A percentile compares a stretch with the other conserved stretches of the same genome.
Conservation (phyloP, 2,329 filamentous ascomycete genomes). For the Monosporascus sp. region DNA sequence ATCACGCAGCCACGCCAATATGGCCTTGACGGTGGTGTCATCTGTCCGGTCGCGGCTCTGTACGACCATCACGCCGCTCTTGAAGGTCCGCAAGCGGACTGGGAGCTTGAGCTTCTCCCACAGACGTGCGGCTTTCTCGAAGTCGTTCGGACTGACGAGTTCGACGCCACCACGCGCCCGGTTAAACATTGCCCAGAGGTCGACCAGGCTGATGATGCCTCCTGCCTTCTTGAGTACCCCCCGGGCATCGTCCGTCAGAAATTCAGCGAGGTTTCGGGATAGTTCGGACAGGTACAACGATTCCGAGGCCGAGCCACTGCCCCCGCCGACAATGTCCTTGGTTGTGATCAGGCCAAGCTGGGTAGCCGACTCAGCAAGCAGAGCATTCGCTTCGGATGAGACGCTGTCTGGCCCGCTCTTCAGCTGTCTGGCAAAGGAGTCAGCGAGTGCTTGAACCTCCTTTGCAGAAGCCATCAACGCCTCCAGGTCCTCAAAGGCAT, state of each 20-base stretch:
- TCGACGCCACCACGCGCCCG: slow-evolving; percentile 88
- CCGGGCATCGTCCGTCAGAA: slow-evolving; percentile 76
- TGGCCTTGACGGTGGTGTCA: slow-evolving; percentile 74
- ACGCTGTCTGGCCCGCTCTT: slow-evolving; percentile 50
- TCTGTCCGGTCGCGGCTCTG: slow-evolving; percentile 85
- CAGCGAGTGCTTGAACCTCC: slow-evolving; percentile 88
- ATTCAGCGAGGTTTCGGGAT: slow-evolving; percentile 79
- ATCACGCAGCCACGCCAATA: slow-evolving; percentile 73
- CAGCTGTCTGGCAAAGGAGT: slow-evolving; percentile 71
- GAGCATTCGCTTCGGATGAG: slow-evolving; percentile 63
- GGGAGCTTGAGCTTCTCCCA: slow-evolving; percentile 88
- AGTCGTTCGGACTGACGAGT: slow-evolving; percentile 84
- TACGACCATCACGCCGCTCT: slow-evolving; percentile 89
- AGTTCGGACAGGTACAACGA: slow-evolving; percentile 86
- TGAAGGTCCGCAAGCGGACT: slow-evolving; percentile 81
- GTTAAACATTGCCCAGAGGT: slow-evolving; percentile 94
- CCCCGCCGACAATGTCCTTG: slow-evolving; percentile 84
- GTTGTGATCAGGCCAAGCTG: slow-evolving; percentile 88
- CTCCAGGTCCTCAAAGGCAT: slow-evolving; percentile 91
- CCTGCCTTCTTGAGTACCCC: slow-evolving; percentile 74
- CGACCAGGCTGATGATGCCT: slow-evolving; percentile 83
- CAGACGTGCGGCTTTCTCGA: slow-evolving; percentile 79
- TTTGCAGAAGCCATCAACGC: slow-evolving; percentile 97
- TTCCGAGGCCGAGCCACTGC: slow-evolving; percentile 58
- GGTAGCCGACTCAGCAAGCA: slow-evolving; percentile 75